Evolutionary conservation across 768 basidiomycete species (phyloP).

Genomic region (Tylopilus felleus): DNA sequence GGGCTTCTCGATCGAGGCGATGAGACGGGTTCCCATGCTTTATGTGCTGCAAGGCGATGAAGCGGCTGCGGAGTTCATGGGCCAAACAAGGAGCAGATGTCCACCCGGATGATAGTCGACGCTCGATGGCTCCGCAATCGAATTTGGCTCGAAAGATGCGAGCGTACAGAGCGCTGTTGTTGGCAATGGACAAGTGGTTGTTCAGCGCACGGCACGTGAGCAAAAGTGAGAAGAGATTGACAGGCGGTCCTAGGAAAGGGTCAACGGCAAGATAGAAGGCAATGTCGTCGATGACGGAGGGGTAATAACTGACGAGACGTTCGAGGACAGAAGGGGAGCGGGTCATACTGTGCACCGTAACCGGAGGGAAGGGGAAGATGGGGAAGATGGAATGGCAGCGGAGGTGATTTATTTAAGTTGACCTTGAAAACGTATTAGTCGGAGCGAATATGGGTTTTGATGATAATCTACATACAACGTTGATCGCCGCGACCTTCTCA

Average conservation of each 20-base stretch:
- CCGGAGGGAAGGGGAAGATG: slow-evolving; percentile 1
- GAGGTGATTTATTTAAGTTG: slow-evolving; percentile 27
- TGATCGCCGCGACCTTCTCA: slow-evolving; percentile 36
- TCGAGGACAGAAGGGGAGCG: slow-evolving; percentile 17
- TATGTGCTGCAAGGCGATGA: slow-evolving; percentile 40
- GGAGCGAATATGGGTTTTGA: slow-evolving; percentile 33
- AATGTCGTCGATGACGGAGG: slow-evolving; percentile 37
- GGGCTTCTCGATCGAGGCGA: slow-evolving; percentile 35
- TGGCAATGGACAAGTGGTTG: slow-evolving; percentile 32
- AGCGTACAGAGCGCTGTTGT: slow-evolving; percentile 41
- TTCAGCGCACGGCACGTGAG: slow-evolving; percentile 39
- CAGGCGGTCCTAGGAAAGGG: slow-evolving; percentile 44
- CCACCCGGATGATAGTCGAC: slow-evolving; percentile 39
- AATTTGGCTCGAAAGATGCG: slow-evolving; percentile 46
- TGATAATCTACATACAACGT: slow-evolving; percentile 36
- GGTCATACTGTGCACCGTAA: neutral
- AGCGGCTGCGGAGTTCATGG: slow-evolving; percentile 43
- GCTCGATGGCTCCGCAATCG: slow-evolving; percentile 37
- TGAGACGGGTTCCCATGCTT: slow-evolving; percentile 22
- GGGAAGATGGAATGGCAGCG: slow-evolving; percentile 8
- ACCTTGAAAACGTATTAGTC: slow-evolving; percentile 23
- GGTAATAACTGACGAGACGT: slow-evolving; percentile 9
- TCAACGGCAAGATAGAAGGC: slow-evolving; percentile 38
- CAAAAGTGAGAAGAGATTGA: slow-evolving; percentile 35
- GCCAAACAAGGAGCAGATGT: slow-evolving; percentile 37